Percentiles rank a stretch among this genome's conserved stretches.
phyloP scores from a whole-genome alignment of 2,329 filamentous ascomycete species.

The Botrytis sinoallii region DNA sequence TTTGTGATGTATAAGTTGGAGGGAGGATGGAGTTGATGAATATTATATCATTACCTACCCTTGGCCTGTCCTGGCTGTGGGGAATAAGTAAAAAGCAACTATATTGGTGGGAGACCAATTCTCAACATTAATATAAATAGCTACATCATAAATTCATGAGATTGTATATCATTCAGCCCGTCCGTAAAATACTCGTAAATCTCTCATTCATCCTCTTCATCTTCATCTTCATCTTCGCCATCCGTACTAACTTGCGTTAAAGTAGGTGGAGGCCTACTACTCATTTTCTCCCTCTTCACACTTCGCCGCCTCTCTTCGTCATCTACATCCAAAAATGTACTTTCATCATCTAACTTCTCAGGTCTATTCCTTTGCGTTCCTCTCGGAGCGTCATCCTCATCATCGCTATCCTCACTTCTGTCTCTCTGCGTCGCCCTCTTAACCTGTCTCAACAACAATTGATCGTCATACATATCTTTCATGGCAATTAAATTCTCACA shows the following conservation, averaged over 20 bases:
- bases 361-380: constrained; percentile 8
- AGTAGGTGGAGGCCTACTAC: neutral
- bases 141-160: neutral
- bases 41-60: neutral
- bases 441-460: constrained; percentile 55
- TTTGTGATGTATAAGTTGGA: neutral
- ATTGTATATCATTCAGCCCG: neutral
- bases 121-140: neutral
- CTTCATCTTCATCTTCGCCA: neutral
- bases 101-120: neutral
- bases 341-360: neutral
- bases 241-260: neutral
- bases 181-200: neutral
- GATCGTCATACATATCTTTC: constrained; percentile 55
- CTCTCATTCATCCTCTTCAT: neutral
- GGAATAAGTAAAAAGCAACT: neutral
- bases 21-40: neutral
- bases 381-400: constrained; percentile 36
- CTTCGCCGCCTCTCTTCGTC: neutral
- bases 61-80: neutral
- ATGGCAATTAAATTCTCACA: constrained; percentile 54
- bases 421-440: constrained; percentile 49
- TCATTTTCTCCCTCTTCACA: neutral
- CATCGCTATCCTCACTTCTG: constrained; percentile 45
- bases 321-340: constrained; percentile 7